Percentiles rank a stretch among this genome's conserved stretches.
Conservation (phyloP, 441 rosid genomes). For the Dalechampia spathulata region DNA sequence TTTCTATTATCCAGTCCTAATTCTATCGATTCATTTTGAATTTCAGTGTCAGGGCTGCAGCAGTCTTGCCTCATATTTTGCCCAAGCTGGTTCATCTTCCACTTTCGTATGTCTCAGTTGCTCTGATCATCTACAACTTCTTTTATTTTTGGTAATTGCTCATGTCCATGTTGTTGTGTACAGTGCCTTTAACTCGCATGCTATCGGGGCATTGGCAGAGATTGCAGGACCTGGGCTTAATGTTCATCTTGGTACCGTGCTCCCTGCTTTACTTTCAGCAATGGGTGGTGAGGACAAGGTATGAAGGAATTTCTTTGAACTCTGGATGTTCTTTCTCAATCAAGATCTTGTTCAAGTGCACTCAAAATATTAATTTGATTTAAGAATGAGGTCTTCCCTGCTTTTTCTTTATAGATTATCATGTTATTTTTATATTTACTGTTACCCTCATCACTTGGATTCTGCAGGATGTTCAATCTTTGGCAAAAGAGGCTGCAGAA, state of each 20-base stretch:
- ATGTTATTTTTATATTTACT: constrained; percentile 3
- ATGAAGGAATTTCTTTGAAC: constrained; percentile 1
- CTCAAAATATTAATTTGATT: not conserved
- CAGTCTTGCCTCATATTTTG: constrained; percentile 97
- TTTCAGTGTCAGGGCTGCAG: constrained; percentile 92
- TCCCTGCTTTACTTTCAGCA: constrained; percentile 93
- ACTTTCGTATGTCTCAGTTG: constrained; percentile 72
- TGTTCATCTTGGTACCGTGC: constrained; percentile 79
- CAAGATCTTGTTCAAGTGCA: not conserved
- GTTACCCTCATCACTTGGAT: constrained; percentile 13
- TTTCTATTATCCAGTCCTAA: constrained; percentile 5
- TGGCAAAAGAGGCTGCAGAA: constrained; percentile 94
- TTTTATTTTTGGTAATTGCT: constrained; percentile 1
- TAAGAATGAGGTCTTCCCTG: not conserved
- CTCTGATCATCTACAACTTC: constrained; percentile 1
- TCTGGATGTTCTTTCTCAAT: not conserved
- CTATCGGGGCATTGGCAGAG: constrained; percentile 97
- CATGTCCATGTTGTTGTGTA: constrained; percentile 16
- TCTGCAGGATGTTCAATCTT: constrained; percentile 69
- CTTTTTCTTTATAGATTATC: not conserved
- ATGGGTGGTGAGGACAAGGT: constrained; percentile 85
- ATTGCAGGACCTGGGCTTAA: constrained; percentile 97
- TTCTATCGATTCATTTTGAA: constrained; percentile 8
- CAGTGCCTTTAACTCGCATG: constrained; percentile 98
- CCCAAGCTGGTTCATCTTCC: constrained; percentile 95